Evolutionary conservation across 306 rosid genomes (phyloP), one percentile per base, ranked within the genome.

Genomic region (Benincasa hispida): DNA sequence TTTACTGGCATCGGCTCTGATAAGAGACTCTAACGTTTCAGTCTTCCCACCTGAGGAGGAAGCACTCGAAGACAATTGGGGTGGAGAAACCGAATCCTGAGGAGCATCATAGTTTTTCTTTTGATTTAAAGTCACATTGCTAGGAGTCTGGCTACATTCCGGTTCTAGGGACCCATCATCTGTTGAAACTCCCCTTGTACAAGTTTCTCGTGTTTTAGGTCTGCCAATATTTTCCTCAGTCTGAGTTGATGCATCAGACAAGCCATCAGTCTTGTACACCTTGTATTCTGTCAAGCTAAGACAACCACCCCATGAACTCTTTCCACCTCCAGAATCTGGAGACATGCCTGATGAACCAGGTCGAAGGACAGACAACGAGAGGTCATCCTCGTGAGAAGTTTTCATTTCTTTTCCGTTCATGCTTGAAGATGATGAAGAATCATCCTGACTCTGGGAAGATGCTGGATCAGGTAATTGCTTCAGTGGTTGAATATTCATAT

Each of bases 151-250:
- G 76, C 82, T 45, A 83, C 82, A 84, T 34, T 85, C 93, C 22
- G 84, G 81, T 82, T 84, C 93, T 39, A 84, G 13, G 11, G 91
- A 80, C 10, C 86, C 87, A 57, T 91, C 96, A 68, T 93, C 98
- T 1, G 98, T 93, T 17, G 98, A 93, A 74, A 93, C 92, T 77
- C 96, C 97, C 81, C 96, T 86, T 18, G 89, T 86, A 86, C 96
- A 91, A 58, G 93, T 93, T 77, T 91, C 87, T 47, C 78, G 89
- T 37, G 78, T 19, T 82, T 81, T 82, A 4, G 85, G 51, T 62
- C 74, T 80, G 61, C 85, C 73, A 45, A 65, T 76, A 69, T 83
- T 78, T 75, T 89, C 98, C 77, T 93, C 97, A 10, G 98, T 93
- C 83, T 93, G 98, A 22, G 98, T 93, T 2, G 96, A 87, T 77